phyloP scores from a whole-genome alignment of 2,329 filamentous ascomycete genomes.

The Diplocarpon rosae region DNA sequence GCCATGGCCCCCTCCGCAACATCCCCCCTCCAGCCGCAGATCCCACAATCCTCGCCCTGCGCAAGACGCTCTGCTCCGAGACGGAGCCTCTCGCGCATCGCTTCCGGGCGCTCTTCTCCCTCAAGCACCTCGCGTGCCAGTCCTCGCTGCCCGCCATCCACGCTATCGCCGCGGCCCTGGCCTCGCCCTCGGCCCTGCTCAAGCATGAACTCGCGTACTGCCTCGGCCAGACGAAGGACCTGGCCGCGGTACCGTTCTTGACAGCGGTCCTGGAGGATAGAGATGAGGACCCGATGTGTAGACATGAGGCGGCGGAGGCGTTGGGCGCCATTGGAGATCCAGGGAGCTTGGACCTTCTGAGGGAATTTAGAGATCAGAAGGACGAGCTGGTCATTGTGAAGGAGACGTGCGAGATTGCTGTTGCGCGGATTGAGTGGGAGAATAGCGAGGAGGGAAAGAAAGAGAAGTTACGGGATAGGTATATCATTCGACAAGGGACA shows the following conservation, averaged over 20 bases:
- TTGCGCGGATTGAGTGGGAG: slow-evolving; percentile 90
- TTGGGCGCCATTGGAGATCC: slow-evolving; percentile 75
- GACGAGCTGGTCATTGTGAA: slow-evolving; percentile 72
- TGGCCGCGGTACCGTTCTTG: slow-evolving; percentile 61
- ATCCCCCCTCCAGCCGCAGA: slow-evolving; percentile 21
- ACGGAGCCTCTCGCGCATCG: slow-evolving; percentile 71
- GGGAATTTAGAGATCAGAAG: slow-evolving; percentile 59
- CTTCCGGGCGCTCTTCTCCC: slow-evolving; percentile 93
- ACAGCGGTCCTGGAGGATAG: slow-evolving; percentile 64
- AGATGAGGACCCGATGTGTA: slow-evolving; percentile 85
- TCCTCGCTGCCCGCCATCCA: slow-evolving; percentile 48
- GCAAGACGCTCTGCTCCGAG: slow-evolving; percentile 71
- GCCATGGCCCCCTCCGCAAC: slow-evolving; percentile 28
- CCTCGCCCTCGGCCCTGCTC: slow-evolving; percentile 74
- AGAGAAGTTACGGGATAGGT: slow-evolving; percentile 79
- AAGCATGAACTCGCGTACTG: slow-evolving; percentile 98
- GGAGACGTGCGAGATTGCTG: slow-evolving; percentile 94
- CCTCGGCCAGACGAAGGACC: slow-evolving; percentile 78
- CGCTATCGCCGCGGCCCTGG: slow-evolving; percentile 81
- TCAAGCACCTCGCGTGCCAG: slow-evolving; percentile 81
- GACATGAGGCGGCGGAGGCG: slow-evolving; percentile 93
- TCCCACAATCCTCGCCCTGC: slow-evolving; percentile 38
- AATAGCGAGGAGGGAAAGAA: slow-evolving; percentile 58
- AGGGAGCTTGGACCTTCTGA: slow-evolving; percentile 63
- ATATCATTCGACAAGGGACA: slow-evolving; percentile 22